These are phyloP conservation scores for Hymenoscyphus salicellus DNA, from an alignment of 2,329 filamentous ascomycete species.

Conservation along the genomic window DNA sequence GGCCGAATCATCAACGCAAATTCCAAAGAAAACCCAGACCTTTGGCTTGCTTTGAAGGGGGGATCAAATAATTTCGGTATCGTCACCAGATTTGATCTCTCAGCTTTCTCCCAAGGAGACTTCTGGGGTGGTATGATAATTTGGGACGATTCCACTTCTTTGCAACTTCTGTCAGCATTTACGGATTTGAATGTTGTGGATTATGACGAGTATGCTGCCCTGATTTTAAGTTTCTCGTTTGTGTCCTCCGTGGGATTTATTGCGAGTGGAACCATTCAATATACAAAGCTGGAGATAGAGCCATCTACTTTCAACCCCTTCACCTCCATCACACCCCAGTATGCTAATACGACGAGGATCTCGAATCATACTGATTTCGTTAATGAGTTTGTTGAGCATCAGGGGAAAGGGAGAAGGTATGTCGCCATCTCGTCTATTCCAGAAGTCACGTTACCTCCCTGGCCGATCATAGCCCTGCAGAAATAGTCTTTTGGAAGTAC, in stretches of 20 bases:
- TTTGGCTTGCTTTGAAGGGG: slow-evolving; percentile 53
- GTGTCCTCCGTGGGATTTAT: no score
- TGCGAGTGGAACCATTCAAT: no score
- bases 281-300: no score
- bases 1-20: slow-evolving; percentile 48
- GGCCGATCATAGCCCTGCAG: no score
- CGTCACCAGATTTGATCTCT: slow-evolving; percentile 46
- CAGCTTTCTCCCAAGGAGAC: slow-evolving; percentile 33
- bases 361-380: no score
- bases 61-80: slow-evolving; percentile 57
- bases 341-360: no score
- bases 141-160: background rate
- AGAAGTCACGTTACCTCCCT: no score
- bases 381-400: no score
- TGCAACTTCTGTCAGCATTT: background rate
- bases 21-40: slow-evolving; percentile 42
- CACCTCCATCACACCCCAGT: no score
- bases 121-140: slow-evolving; percentile 15
- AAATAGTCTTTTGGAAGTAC: slow-evolving; percentile 32
- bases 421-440: no score
- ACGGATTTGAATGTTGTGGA: slow-evolving; percentile 20
- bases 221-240: background rate
- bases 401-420: no score
- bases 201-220: slow-evolving; percentile 17
- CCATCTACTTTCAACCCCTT: no score